Base-by-base conservation (phyloP, 1,284 basidiomycete genomes). In the Cryptococcus hybrid region DNA sequence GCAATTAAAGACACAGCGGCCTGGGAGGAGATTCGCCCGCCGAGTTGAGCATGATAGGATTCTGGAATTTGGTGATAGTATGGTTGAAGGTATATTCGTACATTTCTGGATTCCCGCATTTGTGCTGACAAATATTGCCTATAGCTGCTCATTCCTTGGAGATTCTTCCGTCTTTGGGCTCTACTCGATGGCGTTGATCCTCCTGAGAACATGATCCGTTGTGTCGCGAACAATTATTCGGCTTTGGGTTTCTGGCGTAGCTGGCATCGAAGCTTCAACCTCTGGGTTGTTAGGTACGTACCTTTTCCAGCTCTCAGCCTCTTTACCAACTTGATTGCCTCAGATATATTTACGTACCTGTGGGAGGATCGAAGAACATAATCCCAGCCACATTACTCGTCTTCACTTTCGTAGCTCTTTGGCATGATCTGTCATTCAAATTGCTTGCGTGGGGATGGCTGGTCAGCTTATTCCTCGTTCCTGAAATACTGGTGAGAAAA, bases 181-280 rank as follows among this genome's bases (percentile, higher is more conserved):
- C 80, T 99, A 39, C 73, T 86, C 11, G 92, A 94, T 73, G 91
- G 90, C 0, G 84, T 98, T 37, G 92, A 98, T 67, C 88, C 93
- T 1, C 96, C 93, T 0, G 96, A 99, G 76, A 99, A 99, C 75
- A 97, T 99, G 96, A 84, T 99, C 5, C 84, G 96, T 12, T 98
- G 96, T 73, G 90, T 98, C 85, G 89, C 87, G n/a, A 99, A 99
- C 80, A 99, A 98, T 76, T 98, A 97, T 71, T 97, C 93, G 1
- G 86, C 88, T 0, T 77, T 89, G 2, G 93, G 92, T 0, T 99
- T 99, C 76, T 99, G 95, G 95, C 80, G 94, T 61, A 87, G 86
- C 59, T 99, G 95, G 96, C 95, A 99, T 76, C 82, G 95, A 8
- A 90, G 88, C 66, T 99, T 94, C 79, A 99, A 99, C 71, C 83